Base-by-base conservation (phyloP, 2,329 filamentous ascomycete species). In the Microsporum audouinii region DNA sequence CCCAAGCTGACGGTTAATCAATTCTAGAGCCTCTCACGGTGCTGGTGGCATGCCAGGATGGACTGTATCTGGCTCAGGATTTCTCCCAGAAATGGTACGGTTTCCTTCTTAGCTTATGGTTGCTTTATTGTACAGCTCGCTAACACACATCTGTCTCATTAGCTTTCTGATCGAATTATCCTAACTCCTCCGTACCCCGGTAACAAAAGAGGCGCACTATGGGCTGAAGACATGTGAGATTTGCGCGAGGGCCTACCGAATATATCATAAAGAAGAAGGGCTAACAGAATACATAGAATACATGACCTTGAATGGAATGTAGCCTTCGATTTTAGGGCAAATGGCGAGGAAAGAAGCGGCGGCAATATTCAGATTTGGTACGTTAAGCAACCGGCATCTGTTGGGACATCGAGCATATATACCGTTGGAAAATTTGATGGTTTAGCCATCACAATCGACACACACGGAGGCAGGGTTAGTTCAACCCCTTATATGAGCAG, bases 281-380 rank as follows among this genome's bases (percentile, higher is more conserved):
- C 56, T 41, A 6, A 58, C 56, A 2, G 36, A 14, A 12, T 43
- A 31, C 29, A 41, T n/a, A 45, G 36, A 29, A 45, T 45, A 58
- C 39, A 31, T 4, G 36, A 86, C 63, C 75, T 80, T n/a, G 81
- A 86, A 72, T 99, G 91, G 91, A 82, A 84, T 6, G 84, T 86
- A 58, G 89, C 95, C 70, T 80, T 97, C 67, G 87, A 94, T 70
- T 96, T 99, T 75, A 84, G 94, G 66, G 89, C 86, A 59, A 89
- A 84, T 63, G 94, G 94, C 5, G 87, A 88, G 65, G 94, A 97
- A 71, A 81, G 89, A 67, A 90, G 86, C 58, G 85, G 87, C 62
- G 94, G 94, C 57, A 96, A 95, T 75, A 78, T 99, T 67, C 92
- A 97, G 75, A 81, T 99, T 69, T 99, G 94, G 94, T 89, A 95